Conservation (phyloP, 495 filamentous ascomycete species). For the Hypoxylon fuscum region DNA sequence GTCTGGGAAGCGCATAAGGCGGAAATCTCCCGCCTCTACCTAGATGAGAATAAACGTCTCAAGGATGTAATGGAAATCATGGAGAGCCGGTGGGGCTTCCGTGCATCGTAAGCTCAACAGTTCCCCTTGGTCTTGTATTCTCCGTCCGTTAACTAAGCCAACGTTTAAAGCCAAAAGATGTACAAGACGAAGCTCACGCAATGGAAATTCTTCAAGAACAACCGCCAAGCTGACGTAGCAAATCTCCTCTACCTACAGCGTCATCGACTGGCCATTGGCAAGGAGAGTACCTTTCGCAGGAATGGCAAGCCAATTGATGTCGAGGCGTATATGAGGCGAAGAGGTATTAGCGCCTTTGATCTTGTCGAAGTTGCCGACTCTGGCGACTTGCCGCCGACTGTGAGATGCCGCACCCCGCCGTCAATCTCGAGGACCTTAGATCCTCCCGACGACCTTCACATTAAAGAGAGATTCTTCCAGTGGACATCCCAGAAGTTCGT, state of each 20-base stretch:
- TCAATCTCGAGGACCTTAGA: slow-evolving; percentile 30
- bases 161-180: slow-evolving; percentile 47
- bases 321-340: slow-evolving; percentile 47
- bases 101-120: slow-evolving; percentile 44
- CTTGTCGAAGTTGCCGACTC: slow-evolving; percentile 47
- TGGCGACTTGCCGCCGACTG: slow-evolving; percentile 44
- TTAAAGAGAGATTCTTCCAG: slow-evolving; percentile 42
- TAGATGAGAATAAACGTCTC: slow-evolving; percentile 44
- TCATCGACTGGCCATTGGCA: slow-evolving; percentile 48
- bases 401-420: slow-evolving; percentile 51
- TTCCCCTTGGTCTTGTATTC: slow-evolving; percentile 11
- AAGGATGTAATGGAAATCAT: slow-evolving; percentile 93
- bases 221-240: slow-evolving; percentile 47
- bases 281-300: slow-evolving; percentile 47
- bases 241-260: slow-evolving; percentile 47
- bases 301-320: slow-evolving; percentile 48
- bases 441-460: slow-evolving; percentile 38
- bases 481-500: slow-evolving; percentile 41
- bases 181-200: slow-evolving; percentile 53
- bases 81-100: slow-evolving; percentile 70
- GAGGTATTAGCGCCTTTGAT: slow-evolving; percentile 47
- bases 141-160: slow-evolving; percentile 30
- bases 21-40: slow-evolving; percentile 42
- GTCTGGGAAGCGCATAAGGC: slow-evolving; percentile 44
- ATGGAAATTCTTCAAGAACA: slow-evolving; percentile 54